Base-by-base conservation (phyloP, 805 yeast genomes). In the Metschnikowia lachancei region DNA sequence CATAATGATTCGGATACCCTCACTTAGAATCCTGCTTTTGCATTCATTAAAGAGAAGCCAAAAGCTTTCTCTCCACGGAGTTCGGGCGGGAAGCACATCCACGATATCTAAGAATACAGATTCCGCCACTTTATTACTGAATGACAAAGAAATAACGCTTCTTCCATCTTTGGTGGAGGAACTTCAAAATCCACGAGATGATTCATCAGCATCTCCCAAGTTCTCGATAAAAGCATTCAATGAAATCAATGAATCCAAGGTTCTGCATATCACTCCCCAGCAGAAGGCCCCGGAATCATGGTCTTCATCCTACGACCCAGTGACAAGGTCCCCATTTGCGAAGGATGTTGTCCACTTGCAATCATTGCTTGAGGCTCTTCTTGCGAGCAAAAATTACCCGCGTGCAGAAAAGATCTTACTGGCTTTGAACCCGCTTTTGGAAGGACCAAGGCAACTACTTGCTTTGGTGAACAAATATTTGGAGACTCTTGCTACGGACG, bases 291-390 rank as follows among this genome's bases (percentile, higher is more conserved):
- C 51, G 13, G 41, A 55, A n/a, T 41, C 71, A 6, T 70, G 76
- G 75, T 60, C 70, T n/a, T 69, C 75, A 0, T 62, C 59, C 36
- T 66, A 68, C 51, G 77, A 72, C 46, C 65, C 69, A 0, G 76
- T 70, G 11, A 55, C 68, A 22, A 55, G 77, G 40, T 65, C 72
- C 4, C 75, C 75, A 0, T 69, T 62, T 61, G 75, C 85, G 5
- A 78, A 76, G 58, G 84, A 81, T 52, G 76, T 79, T n/a, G 70
- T 74, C 43, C 84, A 84, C 56, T 70, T 85, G 16, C 89, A 91
- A 82, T 78, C 91, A 2, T 65, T 89, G 30, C 71, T 88, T 34
- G 96, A 89, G 56, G 92, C 94, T 0, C 83, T 91, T 53, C 59
- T 89, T 28, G 78, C 81, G 36, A 77, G 85, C 29, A 75, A 76